phyloP scores from a whole-genome alignment of 106 monocot species.

The Allium fistulosum region DNA sequence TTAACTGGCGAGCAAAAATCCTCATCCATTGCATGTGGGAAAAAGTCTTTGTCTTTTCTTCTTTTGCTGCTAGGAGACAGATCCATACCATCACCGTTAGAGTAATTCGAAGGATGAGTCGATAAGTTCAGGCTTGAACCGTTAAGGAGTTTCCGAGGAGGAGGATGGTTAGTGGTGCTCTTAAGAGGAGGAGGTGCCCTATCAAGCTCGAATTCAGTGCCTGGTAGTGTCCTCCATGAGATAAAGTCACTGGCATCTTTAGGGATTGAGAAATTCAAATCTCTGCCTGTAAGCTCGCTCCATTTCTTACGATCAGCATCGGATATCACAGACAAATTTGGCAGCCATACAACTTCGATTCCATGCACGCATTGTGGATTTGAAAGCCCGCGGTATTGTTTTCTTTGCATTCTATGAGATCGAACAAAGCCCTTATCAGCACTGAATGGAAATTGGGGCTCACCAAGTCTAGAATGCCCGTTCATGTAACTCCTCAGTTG shows the following conservation, averaged over 20 bases:
- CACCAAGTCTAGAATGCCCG: conserved; percentile 44
- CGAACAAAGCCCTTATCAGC: conserved; percentile 47
- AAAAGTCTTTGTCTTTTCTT: conserved; percentile 43
- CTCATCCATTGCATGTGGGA: conserved; percentile 32
- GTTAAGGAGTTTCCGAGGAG: conserved; percentile 33
- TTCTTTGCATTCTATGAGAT: conserved; percentile 57
- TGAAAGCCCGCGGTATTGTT: conserved; percentile 56
- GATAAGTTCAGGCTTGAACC: conserved; percentile 44
- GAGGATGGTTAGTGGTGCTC: conserved; percentile 8
- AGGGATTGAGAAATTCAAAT: conserved; percentile 42
- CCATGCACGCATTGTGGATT: conserved; percentile 62
- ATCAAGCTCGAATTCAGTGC: conserved; percentile 47
- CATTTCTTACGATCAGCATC: conserved; percentile 46
- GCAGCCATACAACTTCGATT: conserved; percentile 38
- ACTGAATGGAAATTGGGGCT: conserved; percentile 56
- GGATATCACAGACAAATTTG: conserved; percentile 31
- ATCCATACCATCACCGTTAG: conserved; percentile 30
- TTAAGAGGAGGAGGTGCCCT: conserved; percentile 20
- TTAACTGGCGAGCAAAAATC: conserved; percentile 31
- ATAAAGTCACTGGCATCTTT: conserved; percentile 49
- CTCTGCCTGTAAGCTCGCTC: conserved; percentile 45
- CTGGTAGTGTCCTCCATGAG: conserved; percentile 46
- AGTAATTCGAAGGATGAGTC: conserved; percentile 27
- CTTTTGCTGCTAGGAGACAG: conserved; percentile 37
- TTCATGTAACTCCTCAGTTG: conserved; percentile 60